phyloP scores from a whole-genome alignment of 345 rosid genomes.

The Lumnitzera littorea region DNA sequence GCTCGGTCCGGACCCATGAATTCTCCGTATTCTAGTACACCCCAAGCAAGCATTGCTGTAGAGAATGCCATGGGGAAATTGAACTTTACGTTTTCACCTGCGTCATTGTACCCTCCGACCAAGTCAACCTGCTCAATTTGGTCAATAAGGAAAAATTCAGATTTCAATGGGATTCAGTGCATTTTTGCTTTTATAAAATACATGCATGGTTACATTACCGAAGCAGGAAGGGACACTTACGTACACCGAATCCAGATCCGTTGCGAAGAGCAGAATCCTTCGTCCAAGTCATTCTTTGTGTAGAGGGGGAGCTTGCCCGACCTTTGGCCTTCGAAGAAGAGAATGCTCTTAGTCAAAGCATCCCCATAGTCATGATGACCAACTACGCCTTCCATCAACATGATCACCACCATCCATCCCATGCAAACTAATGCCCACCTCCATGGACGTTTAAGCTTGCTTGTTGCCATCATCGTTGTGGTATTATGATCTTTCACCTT shows the following conservation, averaged over 20 bases:
- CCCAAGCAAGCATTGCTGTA: conserved; percentile 64
- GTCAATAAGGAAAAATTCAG: too few species aligned
- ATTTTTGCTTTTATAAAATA: too few species aligned
- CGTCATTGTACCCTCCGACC: conserved; percentile 75
- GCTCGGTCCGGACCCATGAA: conserved; percentile 37
- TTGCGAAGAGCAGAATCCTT: conserved; percentile 46
- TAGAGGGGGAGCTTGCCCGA: conserved; percentile 42
- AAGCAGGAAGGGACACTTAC: too few species aligned
- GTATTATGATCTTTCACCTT: too few species aligned
- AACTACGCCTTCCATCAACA: too few species aligned
- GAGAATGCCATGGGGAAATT: conserved; percentile 87
- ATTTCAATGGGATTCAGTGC: too few species aligned
- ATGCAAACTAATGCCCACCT: too few species aligned
- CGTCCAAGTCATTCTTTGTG: conserved; percentile 45
- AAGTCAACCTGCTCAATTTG: conserved; percentile 25
- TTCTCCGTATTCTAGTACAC: conserved; percentile 58
- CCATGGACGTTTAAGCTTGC: too few species aligned
- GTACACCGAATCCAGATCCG: conserved; percentile 11
- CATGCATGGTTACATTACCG: too few species aligned
- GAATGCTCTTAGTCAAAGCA: conserved; percentile 43
- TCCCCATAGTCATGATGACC: conserved; percentile 32
- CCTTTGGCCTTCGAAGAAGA: conserved; percentile 62
- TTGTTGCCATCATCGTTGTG: too few species aligned
- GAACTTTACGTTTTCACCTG: conserved; percentile 83
- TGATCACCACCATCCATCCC: too few species aligned